These are phyloP conservation scores for Hypoxylon crocopeplum DNA, from an alignment of 495 filamentous ascomycete genomes.

Conservation along the genomic window DNA sequence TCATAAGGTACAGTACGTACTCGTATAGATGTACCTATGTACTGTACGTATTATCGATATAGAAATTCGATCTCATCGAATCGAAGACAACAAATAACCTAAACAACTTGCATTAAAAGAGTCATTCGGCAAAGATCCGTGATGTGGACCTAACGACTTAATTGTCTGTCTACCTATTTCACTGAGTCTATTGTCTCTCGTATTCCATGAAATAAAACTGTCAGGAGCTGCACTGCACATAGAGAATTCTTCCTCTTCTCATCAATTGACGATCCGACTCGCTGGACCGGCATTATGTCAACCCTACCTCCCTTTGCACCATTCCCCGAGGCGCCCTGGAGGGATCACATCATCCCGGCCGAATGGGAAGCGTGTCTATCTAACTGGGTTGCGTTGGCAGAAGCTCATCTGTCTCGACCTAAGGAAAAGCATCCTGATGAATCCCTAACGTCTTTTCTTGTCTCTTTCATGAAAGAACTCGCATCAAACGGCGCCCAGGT, in stretches of 20 bases:
- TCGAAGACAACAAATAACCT: too few species aligned
- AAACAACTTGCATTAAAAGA: conserved; percentile 22
- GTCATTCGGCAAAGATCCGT: conserved; percentile 44
- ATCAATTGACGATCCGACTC: too few species aligned
- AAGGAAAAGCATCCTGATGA: conserved; percentile 62
- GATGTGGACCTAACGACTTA: too few species aligned
- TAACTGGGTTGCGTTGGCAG: conserved; percentile 73
- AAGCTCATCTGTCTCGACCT: conserved; percentile 66
- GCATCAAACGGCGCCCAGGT: conserved; percentile 48
- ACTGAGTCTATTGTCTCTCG: too few species aligned
- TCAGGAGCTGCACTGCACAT: too few species aligned
- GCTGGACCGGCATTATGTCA: conserved; percentile 17
- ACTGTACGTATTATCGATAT: not conserved
- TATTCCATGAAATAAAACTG: too few species aligned
- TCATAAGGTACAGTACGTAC: too few species aligned
- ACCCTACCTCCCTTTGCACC: conserved; percentile 72
- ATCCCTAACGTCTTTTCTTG: conserved; percentile 65
- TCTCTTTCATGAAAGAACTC: conserved; percentile 64
- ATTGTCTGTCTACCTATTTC: too few species aligned
- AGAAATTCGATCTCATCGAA: too few species aligned
- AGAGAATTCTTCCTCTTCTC: too few species aligned
- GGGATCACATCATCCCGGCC: conserved; percentile 65
- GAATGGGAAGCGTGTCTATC: conserved; percentile 83
- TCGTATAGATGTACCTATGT: not conserved
- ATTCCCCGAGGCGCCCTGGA: conserved; percentile 73